Base-by-base conservation (phyloP, 257 asterid species). In the Lycium ferocissimum region DNA sequence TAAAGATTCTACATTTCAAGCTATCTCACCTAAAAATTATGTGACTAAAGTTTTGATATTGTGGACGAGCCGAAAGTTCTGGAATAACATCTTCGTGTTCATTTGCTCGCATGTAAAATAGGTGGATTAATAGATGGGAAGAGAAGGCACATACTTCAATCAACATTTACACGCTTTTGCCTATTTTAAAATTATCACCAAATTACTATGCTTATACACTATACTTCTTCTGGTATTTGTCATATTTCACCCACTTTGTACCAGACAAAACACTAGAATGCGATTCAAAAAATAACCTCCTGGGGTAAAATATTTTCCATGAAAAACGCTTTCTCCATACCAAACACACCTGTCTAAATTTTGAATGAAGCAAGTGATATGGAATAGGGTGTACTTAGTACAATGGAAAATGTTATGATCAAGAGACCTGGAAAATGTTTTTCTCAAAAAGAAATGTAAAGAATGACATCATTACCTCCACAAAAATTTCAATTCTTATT, bases 241-340 rank as follows among this genome's bases (percentile, higher is more conserved):
- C 79, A 70, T 17, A 40, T 40, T 70, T 70, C 79, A 70, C 79
- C 79, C 17, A 40, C 54, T 70, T 40, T 70, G 11, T 40, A 70
- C 15, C 15, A 1, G 15, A 40, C 8, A 38, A 70, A 8, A 70
- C 54, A 70, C 79, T 40, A 70, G 54, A 70, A 65, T 22, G 1
- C 10, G 70, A 63, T 63, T 63, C 70, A 63, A 22, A 63, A 18
- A 15, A 17, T 38, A 13, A 38, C 26, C 78, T 69, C 33, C 1
- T n/a, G 8, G 38, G 53, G 78, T 38, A 69, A 38, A 67, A 67
- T 67, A 67, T 35, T 67, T 67, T 67, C 49, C 49, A 35, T 7
- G 47, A 47, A 67, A 67, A 69, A 38, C 26, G 6, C 15, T 54
- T 69, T 69, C 53, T 8, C 26, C 9, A 38, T 38, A 37, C 78